Base-by-base conservation (phyloP, 352 stramenopile species). In the Thraustotheca clavata region DNA sequence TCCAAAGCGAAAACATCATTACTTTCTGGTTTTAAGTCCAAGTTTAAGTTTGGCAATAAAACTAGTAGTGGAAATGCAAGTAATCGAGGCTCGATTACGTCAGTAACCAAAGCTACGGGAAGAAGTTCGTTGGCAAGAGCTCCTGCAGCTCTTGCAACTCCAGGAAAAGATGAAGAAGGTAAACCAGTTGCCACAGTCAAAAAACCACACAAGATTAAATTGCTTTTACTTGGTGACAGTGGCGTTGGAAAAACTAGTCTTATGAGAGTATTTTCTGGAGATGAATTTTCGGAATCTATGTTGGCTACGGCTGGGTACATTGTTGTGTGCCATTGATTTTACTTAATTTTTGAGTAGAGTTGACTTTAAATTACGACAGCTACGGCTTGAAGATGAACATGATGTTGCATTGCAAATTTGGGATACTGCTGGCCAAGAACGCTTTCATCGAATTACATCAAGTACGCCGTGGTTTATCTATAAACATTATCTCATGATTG, bases 361-460 rank as follows among this genome's bases (percentile, higher is more conserved):
- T 38, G 89, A 98, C 67, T 98, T 97, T 65, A 97, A 97, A 68
- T 74, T 95, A 16, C 88, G 89, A 41, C 83, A 94, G 61, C 87
- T 96, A 71, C 78, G 73, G 20, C 73, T 92, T 18, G 74, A 76
- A 39, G 84, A 95, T 20, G 82, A 96, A 68, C 54, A 71, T 31
- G 79, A 95, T 36, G 85, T 91, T 33, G 86, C 91, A 33, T 71
- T 97, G 43, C 92, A 98, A 71, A 95, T 98, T 49, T 98, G 92
- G 92, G 92, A 98, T 73, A 98, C 92, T 14, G 91, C 92, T 18
- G 92, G 92, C 27, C 90, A 97, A 69, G 92, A 98, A 65, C 87
- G 87, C 33, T 97, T 97, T 69, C 87, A 97, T 61, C 87, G 91
- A 16, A 98, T 98, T 68, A 98, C 92, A 60, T 77, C 84, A 2